These are phyloP conservation scores for Tieghemostelium lacteum DNA, from an alignment of 78 protist genomes.

Conservation along the genomic window DNA sequence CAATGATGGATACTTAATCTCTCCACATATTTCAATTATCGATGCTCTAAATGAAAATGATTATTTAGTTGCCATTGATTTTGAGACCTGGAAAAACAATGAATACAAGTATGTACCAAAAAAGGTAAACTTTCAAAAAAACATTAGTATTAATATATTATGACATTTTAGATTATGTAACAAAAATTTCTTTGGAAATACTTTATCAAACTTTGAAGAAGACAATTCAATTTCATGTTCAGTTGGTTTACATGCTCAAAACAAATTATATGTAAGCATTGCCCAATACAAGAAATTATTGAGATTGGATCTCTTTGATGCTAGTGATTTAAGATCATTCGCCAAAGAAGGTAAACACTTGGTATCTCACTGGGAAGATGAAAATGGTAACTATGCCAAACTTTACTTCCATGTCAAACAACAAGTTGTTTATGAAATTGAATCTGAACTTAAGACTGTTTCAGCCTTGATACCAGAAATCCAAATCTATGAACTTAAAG, in stretches of 20 bases:
- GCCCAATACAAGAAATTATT: constrained; percentile 1
- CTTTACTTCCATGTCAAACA: constrained; percentile 18
- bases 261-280: constrained; percentile 38
- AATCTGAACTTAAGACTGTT: neutral
- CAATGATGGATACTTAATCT: constrained; percentile 46
- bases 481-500: neutral
- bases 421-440: constrained; percentile 9
- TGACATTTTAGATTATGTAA: constrained; percentile 28
- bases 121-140: neutral
- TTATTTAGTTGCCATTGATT: constrained; percentile 24
- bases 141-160: neutral
- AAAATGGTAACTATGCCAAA: neutral
- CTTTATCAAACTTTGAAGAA: constrained; percentile 17
- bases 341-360: constrained; percentile 56
- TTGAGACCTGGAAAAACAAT: constrained; percentile 64
- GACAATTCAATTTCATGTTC: constrained; percentile 1
- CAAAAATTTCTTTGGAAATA: constrained; percentile 7
- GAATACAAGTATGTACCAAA: constrained; percentile 43
- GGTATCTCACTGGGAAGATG: constrained; percentile 40
- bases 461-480: constrained; percentile 27
- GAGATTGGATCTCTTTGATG: constrained; percentile 57
- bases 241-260: constrained; percentile 46
- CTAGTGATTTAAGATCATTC: constrained; percentile 22
- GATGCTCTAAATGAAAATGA: constrained; percentile 35
- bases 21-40: constrained; percentile 27